phyloP scores from a whole-genome alignment of 2,329 filamentous ascomycete genomes.

The Colletotrichum orchidophilum region DNA sequence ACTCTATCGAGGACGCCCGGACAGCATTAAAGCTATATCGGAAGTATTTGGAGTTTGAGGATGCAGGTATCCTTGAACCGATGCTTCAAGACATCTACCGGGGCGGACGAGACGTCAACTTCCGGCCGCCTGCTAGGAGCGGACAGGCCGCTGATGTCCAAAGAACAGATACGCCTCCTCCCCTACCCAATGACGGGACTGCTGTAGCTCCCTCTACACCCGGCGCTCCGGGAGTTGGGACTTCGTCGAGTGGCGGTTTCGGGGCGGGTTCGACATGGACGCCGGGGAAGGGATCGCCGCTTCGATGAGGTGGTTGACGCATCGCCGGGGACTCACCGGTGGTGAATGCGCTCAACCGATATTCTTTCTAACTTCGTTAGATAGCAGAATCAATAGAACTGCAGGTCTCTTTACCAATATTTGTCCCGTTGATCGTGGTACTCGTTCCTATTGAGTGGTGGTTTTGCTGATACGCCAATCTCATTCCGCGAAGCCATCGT shows the following conservation, averaged over 20 bases:
- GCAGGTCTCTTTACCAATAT: background rate
- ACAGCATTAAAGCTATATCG: conserved; percentile 89
- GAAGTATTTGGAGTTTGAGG: conserved; percentile 89
- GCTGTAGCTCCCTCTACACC: conserved; percentile 57
- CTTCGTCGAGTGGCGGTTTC: conserved; percentile 48
- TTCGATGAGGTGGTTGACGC: background rate
- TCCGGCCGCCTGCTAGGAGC: conserved; percentile 60
- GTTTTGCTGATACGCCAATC: background rate
- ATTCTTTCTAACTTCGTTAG: background rate
- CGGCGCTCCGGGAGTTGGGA: conserved; percentile 38
- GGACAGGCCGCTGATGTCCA: conserved; percentile 48
- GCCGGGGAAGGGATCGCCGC: conserved; percentile 50
- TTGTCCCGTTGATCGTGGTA: background rate
- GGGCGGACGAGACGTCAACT: conserved; percentile 57
- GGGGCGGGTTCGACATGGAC: conserved; percentile 53
- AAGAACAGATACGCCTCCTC: conserved; percentile 64
- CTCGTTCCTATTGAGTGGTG: background rate
- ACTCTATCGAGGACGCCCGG: conserved; percentile 93
- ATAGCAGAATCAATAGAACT: background rate
- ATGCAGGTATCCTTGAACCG: conserved; percentile 82
- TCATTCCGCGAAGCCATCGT: background rate
- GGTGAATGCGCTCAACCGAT: too few relatives aligned
- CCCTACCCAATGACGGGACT: conserved; percentile 47
- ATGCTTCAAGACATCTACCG: conserved; percentile 90
- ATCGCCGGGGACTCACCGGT: background rate